Conservation (phyloP, 1,284 basidiomycete species). For the Phellinidium pouzarii region DNA sequence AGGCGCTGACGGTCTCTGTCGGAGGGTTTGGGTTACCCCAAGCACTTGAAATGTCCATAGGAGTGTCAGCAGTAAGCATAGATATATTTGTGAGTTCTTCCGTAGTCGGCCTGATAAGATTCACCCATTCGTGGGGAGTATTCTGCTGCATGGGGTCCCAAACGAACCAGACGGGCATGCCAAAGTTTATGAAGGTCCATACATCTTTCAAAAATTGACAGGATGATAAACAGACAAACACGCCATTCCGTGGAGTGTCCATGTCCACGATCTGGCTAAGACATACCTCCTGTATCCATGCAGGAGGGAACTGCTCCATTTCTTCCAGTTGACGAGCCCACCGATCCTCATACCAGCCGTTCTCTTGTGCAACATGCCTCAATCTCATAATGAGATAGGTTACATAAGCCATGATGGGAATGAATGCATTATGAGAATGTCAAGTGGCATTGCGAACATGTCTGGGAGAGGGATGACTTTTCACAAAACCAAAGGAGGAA, state of each 20-base stretch:
- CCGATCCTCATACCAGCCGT: neutral
- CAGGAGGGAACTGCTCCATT: neutral
- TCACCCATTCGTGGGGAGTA: neutral
- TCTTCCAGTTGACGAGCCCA: neutral
- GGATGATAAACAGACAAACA: neutral
- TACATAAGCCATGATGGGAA: neutral
- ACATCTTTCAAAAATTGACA: neutral
- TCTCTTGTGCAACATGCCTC: neutral
- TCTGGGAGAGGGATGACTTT: too few relatives aligned
- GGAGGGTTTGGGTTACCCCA: too few relatives aligned
- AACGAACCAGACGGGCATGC: neutral
- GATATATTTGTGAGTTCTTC: neutral
- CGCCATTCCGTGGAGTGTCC: neutral
- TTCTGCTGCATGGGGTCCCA: neutral
- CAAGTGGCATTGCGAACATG: neutral
- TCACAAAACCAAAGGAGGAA: too few relatives aligned
- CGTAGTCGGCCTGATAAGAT: neutral
- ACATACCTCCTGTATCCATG: neutral
- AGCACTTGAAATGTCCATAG: too few relatives aligned
- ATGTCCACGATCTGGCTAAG: neutral
- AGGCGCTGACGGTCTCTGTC: too few relatives aligned
- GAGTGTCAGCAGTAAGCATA: too few relatives aligned
- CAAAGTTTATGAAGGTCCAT: neutral
- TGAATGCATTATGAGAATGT: neutral
- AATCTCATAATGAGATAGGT: neutral